phyloP scores from a whole-genome alignment of 2,329 filamentous ascomycete genomes.

The Trichoderma asperellum region DNA sequence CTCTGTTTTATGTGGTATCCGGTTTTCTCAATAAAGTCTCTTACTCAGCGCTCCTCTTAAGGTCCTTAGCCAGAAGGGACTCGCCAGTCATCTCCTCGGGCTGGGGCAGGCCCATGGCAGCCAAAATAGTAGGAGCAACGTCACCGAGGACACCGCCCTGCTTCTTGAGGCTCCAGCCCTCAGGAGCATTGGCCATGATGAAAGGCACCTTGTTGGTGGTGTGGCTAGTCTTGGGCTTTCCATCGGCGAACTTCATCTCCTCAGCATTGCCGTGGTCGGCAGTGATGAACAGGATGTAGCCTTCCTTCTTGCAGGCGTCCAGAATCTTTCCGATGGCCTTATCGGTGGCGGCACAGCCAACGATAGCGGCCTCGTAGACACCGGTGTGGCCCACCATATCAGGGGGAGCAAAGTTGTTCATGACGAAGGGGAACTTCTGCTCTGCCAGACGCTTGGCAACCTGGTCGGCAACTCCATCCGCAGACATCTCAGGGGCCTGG shows the following conservation, averaged over 20 bases:
- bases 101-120: slow-evolving; percentile 86
- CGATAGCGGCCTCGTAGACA: slow-evolving; percentile 90
- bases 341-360: slow-evolving; percentile 85
- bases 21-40: neutral
- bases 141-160: slow-evolving; percentile 90
- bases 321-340: slow-evolving; percentile 91
- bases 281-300: slow-evolving; percentile 93
- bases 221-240: slow-evolving; percentile 97
- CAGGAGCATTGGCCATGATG: slow-evolving; percentile 95
- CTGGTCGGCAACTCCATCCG: slow-evolving; percentile 85
- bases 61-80: slow-evolving; percentile 77
- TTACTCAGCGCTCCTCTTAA: slow-evolving; percentile 45
- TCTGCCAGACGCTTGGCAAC: slow-evolving; percentile 84
- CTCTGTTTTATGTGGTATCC: neutral
- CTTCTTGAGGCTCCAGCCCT: slow-evolving; percentile 85
- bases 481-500: slow-evolving; percentile 93
- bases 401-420: slow-evolving; percentile 99
- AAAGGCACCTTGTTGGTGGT: slow-evolving; percentile 98
- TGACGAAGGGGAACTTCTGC: slow-evolving; percentile 90
- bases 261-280: slow-evolving; percentile 97
- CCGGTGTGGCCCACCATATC: slow-evolving; percentile 99
- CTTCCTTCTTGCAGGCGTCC: slow-evolving; percentile 90
- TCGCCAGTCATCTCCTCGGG: slow-evolving; percentile 90
- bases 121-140: slow-evolving; percentile 91
- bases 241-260: slow-evolving; percentile 97